Evolutionary conservation across 2,329 filamentous ascomycete species (phyloP).

Genomic region (Beauveria brongniartii): DNA sequence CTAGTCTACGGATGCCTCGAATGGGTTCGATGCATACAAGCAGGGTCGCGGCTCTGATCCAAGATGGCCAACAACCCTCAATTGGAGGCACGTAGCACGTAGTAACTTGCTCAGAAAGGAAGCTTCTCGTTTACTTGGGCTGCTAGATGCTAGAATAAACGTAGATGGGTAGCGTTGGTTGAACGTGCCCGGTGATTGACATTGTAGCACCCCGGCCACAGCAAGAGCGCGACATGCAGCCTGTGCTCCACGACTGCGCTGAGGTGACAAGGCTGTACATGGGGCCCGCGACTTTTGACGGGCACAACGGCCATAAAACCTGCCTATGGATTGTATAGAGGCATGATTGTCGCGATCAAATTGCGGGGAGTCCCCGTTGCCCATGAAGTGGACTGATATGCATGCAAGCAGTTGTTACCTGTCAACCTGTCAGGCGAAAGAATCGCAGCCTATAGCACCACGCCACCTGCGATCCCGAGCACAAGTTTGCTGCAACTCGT

Average conservation of each 20-base stretch:
- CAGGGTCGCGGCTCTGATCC: neutral
- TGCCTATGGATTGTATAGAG: neutral
- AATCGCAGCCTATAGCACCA: neutral
- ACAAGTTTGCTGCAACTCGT: neutral
- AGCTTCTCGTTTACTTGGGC: too few species aligned
- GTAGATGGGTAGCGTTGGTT: neutral
- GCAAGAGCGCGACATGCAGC: neutral
- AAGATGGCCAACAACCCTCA: too few species aligned
- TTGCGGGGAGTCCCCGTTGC: neutral
- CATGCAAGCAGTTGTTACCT: neutral
- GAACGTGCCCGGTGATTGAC: neutral
- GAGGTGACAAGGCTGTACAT: neutral
- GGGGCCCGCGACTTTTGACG: neutral
- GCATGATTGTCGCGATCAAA: neutral
- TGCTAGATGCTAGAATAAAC: neutral
- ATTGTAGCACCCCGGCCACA: neutral
- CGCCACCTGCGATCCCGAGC: neutral
- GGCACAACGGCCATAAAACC: neutral
- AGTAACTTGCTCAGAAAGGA: too few species aligned
- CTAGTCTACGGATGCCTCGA: too few species aligned
- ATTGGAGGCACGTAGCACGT: too few species aligned
- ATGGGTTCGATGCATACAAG: neutral
- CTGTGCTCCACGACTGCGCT: neutral
- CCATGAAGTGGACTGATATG: neutral
- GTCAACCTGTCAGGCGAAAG: neutral